phyloP scores from a whole-genome alignment of 2,329 filamentous ascomycete genomes.

The Beauveria sp. region DNA sequence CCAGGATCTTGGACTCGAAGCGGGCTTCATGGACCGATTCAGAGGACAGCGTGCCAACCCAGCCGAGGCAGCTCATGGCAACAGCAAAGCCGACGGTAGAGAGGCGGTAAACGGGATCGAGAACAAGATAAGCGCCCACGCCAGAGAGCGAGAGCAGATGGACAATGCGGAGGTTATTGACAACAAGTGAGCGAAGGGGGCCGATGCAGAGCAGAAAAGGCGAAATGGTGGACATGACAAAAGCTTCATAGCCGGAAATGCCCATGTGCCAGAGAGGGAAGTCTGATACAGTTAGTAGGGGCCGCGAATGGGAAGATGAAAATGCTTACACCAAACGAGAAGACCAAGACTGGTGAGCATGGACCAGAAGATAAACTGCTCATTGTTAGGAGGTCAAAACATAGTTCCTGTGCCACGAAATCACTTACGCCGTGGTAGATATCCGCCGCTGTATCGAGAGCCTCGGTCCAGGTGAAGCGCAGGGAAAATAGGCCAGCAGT shows the following conservation, averaged over 20 bases:
- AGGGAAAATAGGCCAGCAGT: slow-evolving; percentile 61
- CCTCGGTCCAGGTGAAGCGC: slow-evolving; percentile 64
- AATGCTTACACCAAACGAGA: slow-evolving; percentile 81
- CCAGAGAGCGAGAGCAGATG: slow-evolving; percentile 74
- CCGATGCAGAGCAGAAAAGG: slow-evolving; percentile 70
- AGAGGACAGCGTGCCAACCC: slow-evolving; percentile 73
- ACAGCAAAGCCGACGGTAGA: slow-evolving; percentile 77
- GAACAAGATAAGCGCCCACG: slow-evolving; percentile 70
- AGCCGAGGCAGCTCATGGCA: slow-evolving; percentile 71
- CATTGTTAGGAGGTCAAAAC: slow-evolving; percentile 12
- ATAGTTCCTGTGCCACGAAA: neutral
- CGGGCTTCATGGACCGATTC: slow-evolving; percentile 67
- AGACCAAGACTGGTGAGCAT: slow-evolving; percentile 84
- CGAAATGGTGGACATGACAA: slow-evolving; percentile 77
- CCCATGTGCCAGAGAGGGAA: slow-evolving; percentile 99
- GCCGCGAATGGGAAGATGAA: too few relatives aligned
- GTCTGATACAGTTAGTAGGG: slow-evolving; percentile 39
- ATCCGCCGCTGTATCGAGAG: slow-evolving; percentile 77
- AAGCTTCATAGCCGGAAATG: slow-evolving; percentile 88
- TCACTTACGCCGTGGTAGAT: slow-evolving; percentile 80
- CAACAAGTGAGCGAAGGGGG: slow-evolving; percentile 58
- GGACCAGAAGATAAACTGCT: slow-evolving; percentile 89
- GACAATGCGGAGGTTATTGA: slow-evolving; percentile 60
- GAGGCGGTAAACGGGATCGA: slow-evolving; percentile 65
- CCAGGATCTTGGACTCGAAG: slow-evolving; percentile 74